phyloP scores from a whole-genome alignment of 2,329 filamentous ascomycete genomes.

The Onygenales sp. region DNA sequence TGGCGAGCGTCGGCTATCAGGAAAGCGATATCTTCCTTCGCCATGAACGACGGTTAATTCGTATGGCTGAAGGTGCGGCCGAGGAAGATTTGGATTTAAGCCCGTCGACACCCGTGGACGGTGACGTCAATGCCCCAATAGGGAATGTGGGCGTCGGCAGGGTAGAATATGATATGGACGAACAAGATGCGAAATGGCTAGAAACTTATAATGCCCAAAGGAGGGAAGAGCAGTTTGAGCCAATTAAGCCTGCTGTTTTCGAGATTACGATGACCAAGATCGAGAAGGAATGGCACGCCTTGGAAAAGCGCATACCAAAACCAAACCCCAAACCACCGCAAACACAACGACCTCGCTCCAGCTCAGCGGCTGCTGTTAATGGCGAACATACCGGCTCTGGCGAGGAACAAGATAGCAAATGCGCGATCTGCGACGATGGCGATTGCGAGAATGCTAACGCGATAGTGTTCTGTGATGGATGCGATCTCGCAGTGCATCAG shows the following conservation, averaged over 20 bases:
- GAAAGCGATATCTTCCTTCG: conserved; percentile 83
- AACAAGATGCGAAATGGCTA: conserved; percentile 96
- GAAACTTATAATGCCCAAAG: conserved; percentile 72
- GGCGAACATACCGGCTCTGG: conserved; percentile 72
- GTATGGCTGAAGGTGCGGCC: conserved; percentile 51
- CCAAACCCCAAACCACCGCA: conserved; percentile 93
- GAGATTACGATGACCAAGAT: conserved; percentile 98
- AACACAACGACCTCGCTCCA: conserved; percentile 84
- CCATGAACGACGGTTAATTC: conserved; percentile 61
- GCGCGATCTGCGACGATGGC: conserved; percentile 96
- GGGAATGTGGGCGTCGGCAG: conserved; percentile 55
- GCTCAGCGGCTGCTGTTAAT: conserved; percentile 89
- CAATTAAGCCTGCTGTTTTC: conserved; percentile 86
- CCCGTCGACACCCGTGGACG: conserved; percentile 47
- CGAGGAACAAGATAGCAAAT: conserved; percentile 95
- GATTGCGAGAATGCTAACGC: conserved; percentile 99
- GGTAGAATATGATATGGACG: conserved; percentile 99
- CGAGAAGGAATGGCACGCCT: conserved; percentile 93
- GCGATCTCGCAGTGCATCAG: conserved; percentile 93
- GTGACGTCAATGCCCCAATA: conserved; percentile 44
- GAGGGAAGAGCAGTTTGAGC: conserved; percentile 62
- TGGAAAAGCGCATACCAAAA: conserved; percentile 95
- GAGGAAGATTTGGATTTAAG: conserved; percentile 55
- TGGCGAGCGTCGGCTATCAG: conserved; percentile 94
- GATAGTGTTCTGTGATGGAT: conserved; percentile 97